A percentile compares a stretch with the other conserved stretches of the same genome.
Evolutionary conservation across 2,329 filamentous ascomycete species (phyloP).

Genomic region (Corynespora cassiicola): DNA sequence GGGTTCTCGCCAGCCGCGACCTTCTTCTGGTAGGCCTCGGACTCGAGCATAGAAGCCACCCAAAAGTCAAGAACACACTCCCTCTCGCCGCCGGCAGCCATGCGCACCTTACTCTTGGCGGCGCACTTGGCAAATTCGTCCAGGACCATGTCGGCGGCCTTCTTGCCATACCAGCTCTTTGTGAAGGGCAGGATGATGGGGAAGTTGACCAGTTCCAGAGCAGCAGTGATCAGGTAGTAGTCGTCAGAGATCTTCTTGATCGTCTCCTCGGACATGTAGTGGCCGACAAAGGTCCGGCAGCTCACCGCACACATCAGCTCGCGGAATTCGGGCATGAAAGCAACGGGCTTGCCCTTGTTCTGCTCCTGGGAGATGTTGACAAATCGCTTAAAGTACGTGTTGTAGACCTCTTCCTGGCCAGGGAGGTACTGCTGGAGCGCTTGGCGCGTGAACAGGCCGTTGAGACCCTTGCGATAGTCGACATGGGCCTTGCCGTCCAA

Average conservation of each 20-base stretch:
- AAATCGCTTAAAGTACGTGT: conserved; percentile 81
- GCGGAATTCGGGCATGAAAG: conserved; percentile 90
- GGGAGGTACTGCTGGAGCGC: conserved; percentile 86
- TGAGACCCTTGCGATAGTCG: conserved; percentile 94
- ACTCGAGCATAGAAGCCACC: conserved; percentile 86
- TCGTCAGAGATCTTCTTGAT: conserved; percentile 94
- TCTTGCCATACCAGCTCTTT: conserved; percentile 95
- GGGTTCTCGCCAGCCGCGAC: conserved; percentile 74
- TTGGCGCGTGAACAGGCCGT: conserved; percentile 88
- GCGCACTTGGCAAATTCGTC: conserved; percentile 87
- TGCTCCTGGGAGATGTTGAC: conserved; percentile 72
- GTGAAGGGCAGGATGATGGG: conserved; percentile 93
- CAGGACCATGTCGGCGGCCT: conserved; percentile 88
- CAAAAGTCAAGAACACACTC: conserved; percentile 95
- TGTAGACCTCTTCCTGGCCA: conserved; percentile 88
- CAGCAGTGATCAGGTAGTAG: conserved; percentile 94
- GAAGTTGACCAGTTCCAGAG: conserved; percentile 96
- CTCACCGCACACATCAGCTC: conserved; percentile 93
- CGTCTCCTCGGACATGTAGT: conserved; percentile 87
- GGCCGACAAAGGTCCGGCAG: conserved; percentile 90
- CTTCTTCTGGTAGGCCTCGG: conserved; percentile 77
- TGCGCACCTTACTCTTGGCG: conserved; percentile 87
- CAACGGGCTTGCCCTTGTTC: conserved; percentile 72
- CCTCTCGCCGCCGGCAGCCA: conserved; percentile 82
- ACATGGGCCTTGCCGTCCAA: conserved; percentile 92